phyloP scores from a whole-genome alignment of 305 asterid species.

The Stenogyne calaminthoides region DNA sequence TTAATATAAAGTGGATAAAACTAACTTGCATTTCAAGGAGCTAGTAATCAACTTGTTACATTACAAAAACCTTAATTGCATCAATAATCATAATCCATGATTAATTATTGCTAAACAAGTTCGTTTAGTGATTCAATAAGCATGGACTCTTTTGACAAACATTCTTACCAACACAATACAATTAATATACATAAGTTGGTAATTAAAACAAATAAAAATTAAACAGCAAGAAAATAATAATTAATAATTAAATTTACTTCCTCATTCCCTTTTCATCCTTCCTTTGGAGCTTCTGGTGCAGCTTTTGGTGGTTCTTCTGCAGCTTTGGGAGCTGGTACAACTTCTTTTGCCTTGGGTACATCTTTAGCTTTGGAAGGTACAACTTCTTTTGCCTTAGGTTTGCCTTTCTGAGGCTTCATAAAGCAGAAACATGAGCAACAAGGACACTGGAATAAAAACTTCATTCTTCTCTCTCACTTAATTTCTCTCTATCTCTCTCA shows the following conservation, averaged over 20 bases:
- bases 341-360: slow-evolving; percentile 27
- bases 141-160: not conserved
- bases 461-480: slow-evolving; percentile 25
- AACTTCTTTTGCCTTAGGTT: slow-evolving; percentile 5
- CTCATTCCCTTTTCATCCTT: not conserved
- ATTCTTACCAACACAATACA: not conserved
- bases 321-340: not conserved
- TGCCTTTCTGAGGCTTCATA: slow-evolving; percentile 51
- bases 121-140: not conserved
- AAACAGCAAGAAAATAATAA: not conserved
- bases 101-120: not conserved
- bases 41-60: no score
- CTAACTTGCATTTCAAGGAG: not conserved
- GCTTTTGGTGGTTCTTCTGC: not conserved
- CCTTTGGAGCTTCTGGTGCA: slow-evolving; percentile 18
- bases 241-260: not conserved
- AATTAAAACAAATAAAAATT: not conserved
- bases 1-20: not conserved
- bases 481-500: not conserved
- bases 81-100: not conserved
- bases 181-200: not conserved
- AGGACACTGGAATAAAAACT: slow-evolving; percentile 60
- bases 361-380: not conserved
- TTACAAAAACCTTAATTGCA: not conserved
- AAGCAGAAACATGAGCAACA: slow-evolving; percentile 62